Base-by-base conservation (phyloP, 176 grass and related monocot species). In the Hyparrhenia diplandra region DNA sequence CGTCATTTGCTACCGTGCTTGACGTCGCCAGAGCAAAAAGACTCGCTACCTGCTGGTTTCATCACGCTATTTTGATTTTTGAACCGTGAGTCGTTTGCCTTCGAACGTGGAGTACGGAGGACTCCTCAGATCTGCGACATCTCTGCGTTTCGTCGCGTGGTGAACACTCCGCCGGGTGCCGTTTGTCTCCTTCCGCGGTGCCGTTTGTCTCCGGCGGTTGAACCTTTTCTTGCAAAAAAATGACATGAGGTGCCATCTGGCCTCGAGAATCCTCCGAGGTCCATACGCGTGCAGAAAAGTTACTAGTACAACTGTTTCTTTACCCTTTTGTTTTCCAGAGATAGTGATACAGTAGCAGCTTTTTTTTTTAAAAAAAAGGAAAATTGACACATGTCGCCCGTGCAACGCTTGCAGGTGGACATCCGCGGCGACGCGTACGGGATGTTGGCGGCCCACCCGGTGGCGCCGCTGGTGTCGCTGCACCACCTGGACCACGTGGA, bases 381-480 rank as follows among this genome's bases (percentile, higher is more conserved):
- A 52, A 2, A 21, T 4, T 54, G 7, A 54, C 18, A 5, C 51
- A 66, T 2, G 14, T 55, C 7, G 13, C 13, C 5, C 21, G 23
- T 61, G 57, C 13, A 8, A 27, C 5, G 18, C n/a, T 13, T 0
- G 68, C 82, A 97, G 95, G 70, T 97, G 74, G 95, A 97, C 69
- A 30, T 97, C 42, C 80, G 86, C 20, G 90, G 85, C 27, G 89
- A 97, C 82, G 90, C 88, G 72, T 97, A 94, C 65, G 92, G 95
- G 31, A 75, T 97, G 87, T 86, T 97, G 11, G 92, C 95, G 23
- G 92, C 89, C 11, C 95, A 97, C 87, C 95, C 95, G 24, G 36
- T 97, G 78, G 90, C 89, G 25, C 95, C 95, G 5, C 67, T 97
- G 70, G 72, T 97, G 24, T 94, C 95, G n/a, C 81, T 97, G 24